phyloP scores from a whole-genome alignment of 768 basidiomycete genomes.

The Phanerochaete sordida region DNA sequence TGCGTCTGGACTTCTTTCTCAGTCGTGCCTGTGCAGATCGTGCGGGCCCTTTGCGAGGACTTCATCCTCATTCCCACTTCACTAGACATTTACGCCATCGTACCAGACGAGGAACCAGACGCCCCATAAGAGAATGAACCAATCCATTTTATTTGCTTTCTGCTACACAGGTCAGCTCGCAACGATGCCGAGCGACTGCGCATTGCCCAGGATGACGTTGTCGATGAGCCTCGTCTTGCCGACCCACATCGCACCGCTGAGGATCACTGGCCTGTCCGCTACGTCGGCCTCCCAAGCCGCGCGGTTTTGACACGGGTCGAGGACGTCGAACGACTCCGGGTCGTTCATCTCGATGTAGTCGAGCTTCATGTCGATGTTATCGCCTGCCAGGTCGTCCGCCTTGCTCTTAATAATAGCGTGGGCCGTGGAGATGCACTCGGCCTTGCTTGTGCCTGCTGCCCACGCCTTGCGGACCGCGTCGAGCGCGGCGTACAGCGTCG shows the following conservation, averaged over 20 bases:
- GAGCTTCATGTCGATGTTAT: conserved; percentile 51
- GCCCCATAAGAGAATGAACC: neutral
- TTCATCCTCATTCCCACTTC: conserved; percentile 12
- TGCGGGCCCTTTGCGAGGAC: conserved; percentile 9
- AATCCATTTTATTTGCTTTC: neutral
- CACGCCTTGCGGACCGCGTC: conserved; percentile 53
- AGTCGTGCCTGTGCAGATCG: neutral
- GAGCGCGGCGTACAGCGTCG: conserved; percentile 67
- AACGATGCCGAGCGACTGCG: conserved; percentile 20
- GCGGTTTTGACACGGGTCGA: conserved; percentile 35
- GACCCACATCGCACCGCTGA: conserved; percentile 87
- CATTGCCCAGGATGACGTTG: conserved; percentile 75
- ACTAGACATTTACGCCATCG: conserved; percentile 5
- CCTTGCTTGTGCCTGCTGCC: conserved; percentile 47
- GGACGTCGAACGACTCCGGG: conserved; percentile 64
- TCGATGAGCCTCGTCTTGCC: conserved; percentile 90
- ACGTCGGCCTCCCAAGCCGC: conserved; percentile 24
- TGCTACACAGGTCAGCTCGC: neutral
- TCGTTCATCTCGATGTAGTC: conserved; percentile 94
- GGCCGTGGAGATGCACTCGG: conserved; percentile 45
- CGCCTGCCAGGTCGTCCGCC: conserved; percentile 17
- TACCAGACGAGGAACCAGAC: neutral
- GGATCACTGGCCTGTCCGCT: conserved; percentile 45
- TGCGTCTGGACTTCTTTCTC: neutral
- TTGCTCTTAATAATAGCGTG: conserved; percentile 34